These are phyloP conservation scores for Ogataea nitratoaversa DNA, from an alignment of 805 yeast genomes.

Conservation along the genomic window DNA sequence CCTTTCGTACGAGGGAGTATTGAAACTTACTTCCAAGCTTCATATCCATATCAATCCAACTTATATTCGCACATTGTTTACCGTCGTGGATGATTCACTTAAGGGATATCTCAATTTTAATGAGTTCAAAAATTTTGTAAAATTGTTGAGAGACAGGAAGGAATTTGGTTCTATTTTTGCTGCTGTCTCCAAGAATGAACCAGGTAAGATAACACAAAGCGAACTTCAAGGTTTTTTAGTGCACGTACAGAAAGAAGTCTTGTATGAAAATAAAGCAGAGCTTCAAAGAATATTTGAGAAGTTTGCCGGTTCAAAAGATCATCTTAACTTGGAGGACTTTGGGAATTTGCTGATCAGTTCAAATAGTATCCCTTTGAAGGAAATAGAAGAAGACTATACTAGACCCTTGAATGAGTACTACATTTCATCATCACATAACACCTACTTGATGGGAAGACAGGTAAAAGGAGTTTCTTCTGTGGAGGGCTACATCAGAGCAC, in stretches of 20 bases:
- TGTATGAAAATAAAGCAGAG: constrained; percentile 23
- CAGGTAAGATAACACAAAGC: constrained; percentile 22
- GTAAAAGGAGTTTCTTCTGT: constrained; percentile 82
- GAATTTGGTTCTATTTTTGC: constrained; percentile 49
- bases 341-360: constrained; percentile 32
- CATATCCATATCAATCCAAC: constrained; percentile 67
- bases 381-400: constrained; percentile 37
- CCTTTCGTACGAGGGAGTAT: constrained; percentile 62
- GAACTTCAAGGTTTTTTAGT: constrained; percentile 42
- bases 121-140: constrained; percentile 75
- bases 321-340: constrained; percentile 25
- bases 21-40: constrained; percentile 58
- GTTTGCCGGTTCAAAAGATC: constrained; percentile 26
- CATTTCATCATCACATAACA: constrained; percentile 92
- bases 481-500: constrained; percentile 80
- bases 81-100: constrained; percentile 44
- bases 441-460: constrained; percentile 85
- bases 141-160: constrained; percentile 55
- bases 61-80: constrained; percentile 47
- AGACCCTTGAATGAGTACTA: constrained; percentile 80
- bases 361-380: constrained; percentile 23
- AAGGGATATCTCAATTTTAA: constrained; percentile 57
- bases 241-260: constrained; percentile 44
- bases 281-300: constrained; percentile 34
- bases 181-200: constrained; percentile 19